Conservation (phyloP, 2,329 filamentous ascomycete genomes). For the Colletotrichum nymphaeae region DNA sequence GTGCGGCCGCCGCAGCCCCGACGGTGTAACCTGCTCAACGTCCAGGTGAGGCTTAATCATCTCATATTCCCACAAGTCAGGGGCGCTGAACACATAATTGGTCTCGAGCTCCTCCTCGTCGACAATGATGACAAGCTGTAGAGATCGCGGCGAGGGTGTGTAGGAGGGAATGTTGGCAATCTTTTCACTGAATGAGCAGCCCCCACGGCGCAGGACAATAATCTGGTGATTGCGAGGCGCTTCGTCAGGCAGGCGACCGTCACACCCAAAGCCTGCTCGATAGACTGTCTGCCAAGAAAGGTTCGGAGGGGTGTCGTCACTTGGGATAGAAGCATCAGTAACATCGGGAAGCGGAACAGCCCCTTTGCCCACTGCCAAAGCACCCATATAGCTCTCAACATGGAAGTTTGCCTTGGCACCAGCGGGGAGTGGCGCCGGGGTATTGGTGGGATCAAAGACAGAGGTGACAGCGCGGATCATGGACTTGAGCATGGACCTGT, state of each 20-base stretch:
- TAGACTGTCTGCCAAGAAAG: constrained; percentile 79
- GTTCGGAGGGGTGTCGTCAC: constrained; percentile 48
- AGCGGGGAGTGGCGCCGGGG: constrained; percentile 44
- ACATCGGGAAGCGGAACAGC: constrained; percentile 78
- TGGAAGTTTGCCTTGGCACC: constrained; percentile 42
- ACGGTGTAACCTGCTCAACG: constrained; percentile 75
- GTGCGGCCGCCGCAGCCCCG: constrained; percentile 75
- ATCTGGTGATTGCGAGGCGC: constrained; percentile 74
- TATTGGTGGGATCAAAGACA: constrained; percentile 51
- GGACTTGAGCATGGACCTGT: constrained; percentile 59
- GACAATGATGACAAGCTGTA: constrained; percentile 87
- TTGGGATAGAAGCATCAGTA: constrained; percentile 62
- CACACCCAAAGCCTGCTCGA: constrained; percentile 77
- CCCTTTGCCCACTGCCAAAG: constrained; percentile 65
- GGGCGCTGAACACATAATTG: constrained; percentile 39
- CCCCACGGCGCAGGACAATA: constrained; percentile 84
- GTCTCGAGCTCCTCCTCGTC: constrained; percentile 49
- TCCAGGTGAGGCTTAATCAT: constrained; percentile 77
- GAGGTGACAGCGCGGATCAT: constrained; percentile 59
- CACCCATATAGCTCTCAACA: constrained; percentile 59
- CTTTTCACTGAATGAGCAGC: constrained; percentile 87
- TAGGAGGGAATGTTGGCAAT: constrained; percentile 86
- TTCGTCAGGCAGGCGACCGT: constrained; percentile 62
- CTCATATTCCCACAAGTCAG: constrained; percentile 40
- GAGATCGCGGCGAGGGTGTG: constrained; percentile 65